phyloP scores from a whole-genome alignment of 1,284 basidiomycete genomes.

The Fomitopsis palustris region DNA sequence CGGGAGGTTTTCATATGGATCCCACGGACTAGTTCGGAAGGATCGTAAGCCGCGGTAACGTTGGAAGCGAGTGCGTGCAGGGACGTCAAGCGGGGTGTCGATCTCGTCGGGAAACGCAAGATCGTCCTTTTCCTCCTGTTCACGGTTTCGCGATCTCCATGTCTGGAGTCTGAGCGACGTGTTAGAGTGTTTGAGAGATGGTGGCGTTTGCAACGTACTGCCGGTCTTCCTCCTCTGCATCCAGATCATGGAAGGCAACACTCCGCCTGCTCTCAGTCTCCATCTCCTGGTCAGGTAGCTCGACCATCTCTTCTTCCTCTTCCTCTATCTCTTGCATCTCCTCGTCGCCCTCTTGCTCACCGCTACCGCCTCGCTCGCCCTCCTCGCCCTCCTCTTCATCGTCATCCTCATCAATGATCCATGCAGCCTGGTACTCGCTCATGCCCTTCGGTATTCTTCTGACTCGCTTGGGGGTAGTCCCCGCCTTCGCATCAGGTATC shows the following conservation, averaged over 20 bases:
- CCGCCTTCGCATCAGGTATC: slow-evolving; percentile 62
- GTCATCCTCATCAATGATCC: slow-evolving; percentile 84
- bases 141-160: slow-evolving; percentile 54
- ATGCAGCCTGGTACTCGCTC: slow-evolving; percentile 91
- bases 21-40: slow-evolving; percentile 96
- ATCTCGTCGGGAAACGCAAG: slow-evolving; percentile 93
- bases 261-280: slow-evolving; percentile 59
- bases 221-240: slow-evolving; percentile 78
- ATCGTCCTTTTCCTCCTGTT: slow-evolving; percentile 76
- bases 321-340: slow-evolving; percentile 43
- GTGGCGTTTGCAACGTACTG: slow-evolving; percentile 53
- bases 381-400: slow-evolving; percentile 55
- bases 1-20: slow-evolving; percentile 95
- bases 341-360: slow-evolving; percentile 35
- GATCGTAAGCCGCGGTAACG: slow-evolving; percentile 90
- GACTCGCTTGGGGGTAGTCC: slow-evolving; percentile 72
- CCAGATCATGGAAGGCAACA: slow-evolving; percentile 72
- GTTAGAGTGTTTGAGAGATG: not conserved
- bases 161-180: slow-evolving; percentile 50
- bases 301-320: slow-evolving; percentile 67
- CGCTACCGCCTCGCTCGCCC: slow-evolving; percentile 37
- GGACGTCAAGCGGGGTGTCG: slow-evolving; percentile 91
- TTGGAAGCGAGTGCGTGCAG: slow-evolving; percentile 87
- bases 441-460: slow-evolving; percentile 85
- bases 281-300: slow-evolving; percentile 53